Base-by-base conservation (phyloP, 345 rosid genomes). In the Populus tremula region DNA sequence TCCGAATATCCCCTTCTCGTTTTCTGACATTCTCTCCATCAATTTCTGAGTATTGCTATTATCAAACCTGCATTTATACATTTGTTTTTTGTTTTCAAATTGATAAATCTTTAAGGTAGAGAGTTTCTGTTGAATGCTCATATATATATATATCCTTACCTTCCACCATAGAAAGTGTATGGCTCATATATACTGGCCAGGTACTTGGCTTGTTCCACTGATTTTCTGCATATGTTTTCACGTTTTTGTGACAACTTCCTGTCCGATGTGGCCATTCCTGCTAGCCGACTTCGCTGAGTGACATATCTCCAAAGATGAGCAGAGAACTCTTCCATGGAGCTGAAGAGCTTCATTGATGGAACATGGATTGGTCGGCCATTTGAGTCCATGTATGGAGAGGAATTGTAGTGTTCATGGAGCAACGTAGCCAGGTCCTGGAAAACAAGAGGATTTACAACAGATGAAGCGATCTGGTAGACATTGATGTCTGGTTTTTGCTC, bases 401-500 rank as follows among this genome's bases (percentile, higher is more conserved):
- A 75, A 71, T 78, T 93, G 89, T 93, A 96, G 81, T 92, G 96
- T 72, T 88, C 92, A 13, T 89, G 85, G 27, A 93, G 86, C 43
- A 96, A 74, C 54, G 62, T 82, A 1, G 93, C 95, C 70, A 96
- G 81, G 21, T 93, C 94, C 65, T 86, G 78, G 79, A 88, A 89
- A 66, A 87, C 88, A 31, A 96, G 74, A 1, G 99, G 99, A 72
- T 96, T 96, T 56, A 91, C 91, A 2, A 87, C 93, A 0, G 99
- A 96, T 17, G 98, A 92, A 77, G 97, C 99, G 1, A 96, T 87
- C 84, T 93, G 98, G 85, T 92, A 96, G 72, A 93, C 85, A 56
- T 84, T 89, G 53, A 92, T 87, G 6, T 87, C 96, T 16, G 95
- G 86, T 80, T 92, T 90, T 23, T 81, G 83, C 2, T 80, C 77